These are phyloP conservation scores for Coprinopsis strossmayeri DNA, from an alignment of 768 basidiomycete genomes.

Conservation along the genomic window DNA sequence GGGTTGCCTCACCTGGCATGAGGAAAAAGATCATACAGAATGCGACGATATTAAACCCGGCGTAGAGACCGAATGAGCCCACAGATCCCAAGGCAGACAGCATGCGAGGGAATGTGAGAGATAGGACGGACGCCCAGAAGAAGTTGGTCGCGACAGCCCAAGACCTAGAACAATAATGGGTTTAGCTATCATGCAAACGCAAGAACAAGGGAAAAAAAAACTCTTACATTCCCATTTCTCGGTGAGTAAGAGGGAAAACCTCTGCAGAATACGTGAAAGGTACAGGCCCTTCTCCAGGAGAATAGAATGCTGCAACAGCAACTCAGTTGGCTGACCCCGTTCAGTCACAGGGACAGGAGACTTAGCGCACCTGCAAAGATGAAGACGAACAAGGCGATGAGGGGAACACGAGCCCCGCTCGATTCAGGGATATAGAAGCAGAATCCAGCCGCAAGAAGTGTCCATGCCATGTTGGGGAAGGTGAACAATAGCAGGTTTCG, in stretches of 20 bases:
- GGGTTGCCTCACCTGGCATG: slow-evolving; percentile 35
- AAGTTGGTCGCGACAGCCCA: slow-evolving; percentile 49
- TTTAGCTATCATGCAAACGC: no score
- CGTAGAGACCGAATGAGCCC: slow-evolving; percentile 55
- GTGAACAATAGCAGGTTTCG: slow-evolving; percentile 72
- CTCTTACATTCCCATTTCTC: slow-evolving; percentile 55
- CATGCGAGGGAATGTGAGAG: slow-evolving; percentile 55
- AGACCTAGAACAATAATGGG: slow-evolving; percentile 29
- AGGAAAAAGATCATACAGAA: slow-evolving; percentile 52
- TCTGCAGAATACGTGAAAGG: slow-evolving; percentile 91
- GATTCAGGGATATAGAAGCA: slow-evolving; percentile 46
- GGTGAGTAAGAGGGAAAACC: slow-evolving; percentile 79
- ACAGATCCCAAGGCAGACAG: slow-evolving; percentile 34
- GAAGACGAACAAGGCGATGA: slow-evolving; percentile 37
- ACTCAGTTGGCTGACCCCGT: neutral
- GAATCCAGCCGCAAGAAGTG: slow-evolving; percentile 69
- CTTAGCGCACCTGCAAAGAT: slow-evolving; percentile 31
- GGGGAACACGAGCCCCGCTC: slow-evolving; percentile 32
- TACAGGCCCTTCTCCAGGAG: slow-evolving; percentile 85
- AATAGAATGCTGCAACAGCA: slow-evolving; percentile 51
- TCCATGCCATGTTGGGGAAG: slow-evolving; percentile 78
- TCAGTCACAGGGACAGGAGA: neutral
- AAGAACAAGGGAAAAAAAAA: slow-evolving; percentile 20
- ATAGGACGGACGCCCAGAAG: slow-evolving; percentile 49
- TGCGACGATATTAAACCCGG: slow-evolving; percentile 42